Evolutionary conservation across 345 rosid genomes (phyloP), one percentile per base, ranked within the genome.

Genomic region (Acer saccharum): DNA sequence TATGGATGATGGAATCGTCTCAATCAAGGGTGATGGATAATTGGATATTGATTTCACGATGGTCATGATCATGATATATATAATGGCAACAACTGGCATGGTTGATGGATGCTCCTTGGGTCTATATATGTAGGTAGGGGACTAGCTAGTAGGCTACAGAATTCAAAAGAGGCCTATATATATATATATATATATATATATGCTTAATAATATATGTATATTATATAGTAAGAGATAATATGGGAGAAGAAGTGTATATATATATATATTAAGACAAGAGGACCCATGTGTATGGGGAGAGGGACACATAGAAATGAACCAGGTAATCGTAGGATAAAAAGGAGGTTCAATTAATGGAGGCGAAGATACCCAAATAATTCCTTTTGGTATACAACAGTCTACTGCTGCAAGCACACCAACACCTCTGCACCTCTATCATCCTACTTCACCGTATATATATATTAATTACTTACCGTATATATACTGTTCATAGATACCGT

Each of bases 1-100:
- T 43, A 52, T 20, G 52, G 69, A 76, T 46, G 32, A 39, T 62
- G 55, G 84, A 80, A 64, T 78, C 85, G 88, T 84, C 87, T 77
- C 74, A 80, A 86, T 87, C 89, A 82, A 60, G 44, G 3, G 8
- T 57, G 79, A 86, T 86, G 57, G 85, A 83, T 76, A 87, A 81
- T 83, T 86, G 57, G 85, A 83, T 76, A 87, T 82, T 83, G 74
- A 71, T 83, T 84, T 83, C 89, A 77, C 68, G 82, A 80, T 80
- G 86, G 84, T 78, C 71, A 81, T 81, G 83, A 70, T 80, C 82
- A 83, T 84, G 75, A 84, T 83, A 83, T 80, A 14, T 52, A 4
- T 52, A 52, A 44, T 44, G 50, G 50, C 79, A 83, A 74, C 89
- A 86, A 84, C 87, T 83, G 86, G 79, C 87, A 46, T 10, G 50